A percentile compares a stretch with the other conserved stretches of the same genome.
Evolutionary conservation across 176 grass and related monocot genomes (phyloP).

Genomic region (Aegilops speltoides): DNA sequence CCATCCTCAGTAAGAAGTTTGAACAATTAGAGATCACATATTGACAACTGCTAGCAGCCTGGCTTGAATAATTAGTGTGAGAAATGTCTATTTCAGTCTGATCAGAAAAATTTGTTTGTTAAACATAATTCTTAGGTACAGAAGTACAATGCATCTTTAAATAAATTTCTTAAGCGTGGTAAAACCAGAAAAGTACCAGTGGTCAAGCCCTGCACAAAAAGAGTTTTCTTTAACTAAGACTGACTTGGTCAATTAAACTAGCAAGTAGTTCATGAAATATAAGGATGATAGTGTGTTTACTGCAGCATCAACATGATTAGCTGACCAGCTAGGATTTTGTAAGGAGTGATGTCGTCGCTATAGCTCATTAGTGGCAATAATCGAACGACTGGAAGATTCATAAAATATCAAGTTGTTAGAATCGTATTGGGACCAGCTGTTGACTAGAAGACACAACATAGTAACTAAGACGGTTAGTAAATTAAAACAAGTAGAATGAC

Average conservation of each 20-base stretch:
- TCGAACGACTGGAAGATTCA: constrained; percentile 71
- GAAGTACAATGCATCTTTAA: constrained; percentile 8
- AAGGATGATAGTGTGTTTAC: constrained; percentile 51
- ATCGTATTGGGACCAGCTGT: background rate
- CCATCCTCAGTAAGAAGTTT: too few relatives aligned
- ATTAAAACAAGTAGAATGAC: constrained; percentile 11
- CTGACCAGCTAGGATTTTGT: constrained; percentile 89
- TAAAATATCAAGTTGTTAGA: constrained; percentile 13
- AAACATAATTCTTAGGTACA: too few relatives aligned
- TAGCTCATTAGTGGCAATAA: constrained; percentile 61
- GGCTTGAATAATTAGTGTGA: too few relatives aligned
- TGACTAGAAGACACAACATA: background rate
- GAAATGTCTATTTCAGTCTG: too few relatives aligned
- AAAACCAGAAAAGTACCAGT: constrained; percentile 95
- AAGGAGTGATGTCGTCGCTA: constrained; percentile 88
- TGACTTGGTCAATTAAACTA: constrained; percentile 13
- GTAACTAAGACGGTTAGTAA: background rate
- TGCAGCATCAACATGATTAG: constrained; percentile 87
- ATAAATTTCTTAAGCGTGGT: constrained; percentile 17
- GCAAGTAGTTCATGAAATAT: background rate
- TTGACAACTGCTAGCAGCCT: too few relatives aligned
- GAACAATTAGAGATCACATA: too few relatives aligned
- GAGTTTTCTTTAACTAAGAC: constrained; percentile 4
- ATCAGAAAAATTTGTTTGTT: too few relatives aligned
- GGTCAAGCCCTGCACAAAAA: constrained; percentile 67